Evolutionary conservation across 116 monocot genomes (phyloP).

Genomic region (Papilionanthe hybrid): DNA sequence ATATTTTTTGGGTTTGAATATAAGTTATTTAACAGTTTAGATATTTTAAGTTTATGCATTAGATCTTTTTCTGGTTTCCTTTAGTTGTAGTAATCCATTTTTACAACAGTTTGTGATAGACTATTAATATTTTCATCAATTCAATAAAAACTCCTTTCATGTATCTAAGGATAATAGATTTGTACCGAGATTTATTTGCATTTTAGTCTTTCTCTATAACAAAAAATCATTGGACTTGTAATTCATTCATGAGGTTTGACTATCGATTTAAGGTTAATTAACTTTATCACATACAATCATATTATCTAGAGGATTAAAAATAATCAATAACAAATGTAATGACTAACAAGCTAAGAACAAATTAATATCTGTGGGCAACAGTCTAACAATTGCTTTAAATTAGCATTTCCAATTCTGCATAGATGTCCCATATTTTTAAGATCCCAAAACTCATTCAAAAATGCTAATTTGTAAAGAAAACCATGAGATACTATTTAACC

Average conservation of each 20-base stretch:
- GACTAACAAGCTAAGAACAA: background rate
- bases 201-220: background rate
- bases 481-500: background rate
- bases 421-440: background rate
- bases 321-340: background rate
- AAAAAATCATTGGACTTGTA: background rate
- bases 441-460: background rate
- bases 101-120: background rate
- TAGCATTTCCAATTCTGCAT: background rate
- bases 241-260: background rate
- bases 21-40: background rate
- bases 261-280: background rate
- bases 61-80: background rate
- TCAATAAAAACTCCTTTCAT: background rate
- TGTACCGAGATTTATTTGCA: background rate
- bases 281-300: background rate
- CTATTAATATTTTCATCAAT: background rate
- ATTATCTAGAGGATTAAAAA: background rate
- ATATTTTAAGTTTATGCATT: background rate
- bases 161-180: background rate
- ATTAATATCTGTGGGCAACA: background rate
- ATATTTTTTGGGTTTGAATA: background rate
- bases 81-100: background rate
- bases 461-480: background rate
- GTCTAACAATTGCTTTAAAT: background rate